phyloP scores from a whole-genome alignment of 805 yeast species.

The Blastobotrys chiropterorum region DNA sequence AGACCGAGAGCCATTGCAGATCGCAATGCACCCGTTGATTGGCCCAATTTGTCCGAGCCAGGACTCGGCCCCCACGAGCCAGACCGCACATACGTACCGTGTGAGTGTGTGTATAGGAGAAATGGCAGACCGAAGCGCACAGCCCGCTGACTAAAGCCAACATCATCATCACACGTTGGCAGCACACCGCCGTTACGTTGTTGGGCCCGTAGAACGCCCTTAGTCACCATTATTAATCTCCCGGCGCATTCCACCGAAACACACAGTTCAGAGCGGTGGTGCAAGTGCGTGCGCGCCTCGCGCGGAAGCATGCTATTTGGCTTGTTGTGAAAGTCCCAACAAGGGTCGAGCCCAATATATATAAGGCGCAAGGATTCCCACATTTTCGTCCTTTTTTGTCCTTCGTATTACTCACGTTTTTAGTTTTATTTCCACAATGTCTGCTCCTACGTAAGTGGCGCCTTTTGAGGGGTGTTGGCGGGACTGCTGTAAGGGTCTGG shows the following conservation, averaged over 20 bases:
- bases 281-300: not conserved
- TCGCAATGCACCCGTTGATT: not conserved
- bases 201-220: too few species aligned
- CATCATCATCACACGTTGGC: too few species aligned
- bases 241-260: not conserved
- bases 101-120: too few species aligned
- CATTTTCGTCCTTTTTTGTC: not conserved
- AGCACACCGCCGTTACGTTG: too few species aligned
- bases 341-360: not conserved
- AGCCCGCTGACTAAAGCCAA: too few species aligned
- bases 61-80: too few species aligned
- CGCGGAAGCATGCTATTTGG: too few species aligned
- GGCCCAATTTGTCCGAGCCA: not conserved
- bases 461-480: not conserved
- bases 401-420: not conserved
- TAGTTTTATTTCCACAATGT: constrained; percentile 1
- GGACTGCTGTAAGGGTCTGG: not conserved
- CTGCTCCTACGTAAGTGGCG: constrained; percentile 13
- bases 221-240: too few species aligned
- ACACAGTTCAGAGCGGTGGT: not conserved
- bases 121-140: too few species aligned
- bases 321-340: too few species aligned
- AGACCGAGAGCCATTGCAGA: not conserved
- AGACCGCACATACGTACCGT: too few species aligned
- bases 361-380: not conserved